Percentiles rank a stretch among this genome's conserved stretches.
Evolutionary conservation across 2,329 filamentous ascomycete species (phyloP).

Genomic region (Thielaviopsis ethacetica): DNA sequence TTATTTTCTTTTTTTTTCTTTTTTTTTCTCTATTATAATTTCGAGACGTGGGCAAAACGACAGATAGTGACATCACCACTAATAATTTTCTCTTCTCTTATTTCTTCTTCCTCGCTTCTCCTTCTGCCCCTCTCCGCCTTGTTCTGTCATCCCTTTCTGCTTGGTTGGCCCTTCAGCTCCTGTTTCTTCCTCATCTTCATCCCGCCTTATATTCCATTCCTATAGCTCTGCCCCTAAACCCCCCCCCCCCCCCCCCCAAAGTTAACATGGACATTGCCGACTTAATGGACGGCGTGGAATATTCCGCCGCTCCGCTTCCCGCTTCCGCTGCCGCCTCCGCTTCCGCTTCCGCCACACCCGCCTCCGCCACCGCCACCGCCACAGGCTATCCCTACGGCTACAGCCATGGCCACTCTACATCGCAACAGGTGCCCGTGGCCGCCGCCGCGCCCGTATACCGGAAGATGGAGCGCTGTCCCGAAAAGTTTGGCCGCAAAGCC

Average conservation of each 20-base stretch:
- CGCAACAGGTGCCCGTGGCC: not conserved
- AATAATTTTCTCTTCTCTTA: too few species aligned
- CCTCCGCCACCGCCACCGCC: not conserved
- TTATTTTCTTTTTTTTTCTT: too few species aligned
- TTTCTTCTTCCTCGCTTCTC: not conserved
- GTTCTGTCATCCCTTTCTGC: too few species aligned
- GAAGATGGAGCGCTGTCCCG: conserved; percentile 10
- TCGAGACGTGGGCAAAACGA: too few species aligned
- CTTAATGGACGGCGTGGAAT: conserved; percentile 11
- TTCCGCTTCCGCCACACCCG: not conserved
- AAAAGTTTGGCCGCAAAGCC: conserved; percentile 9
- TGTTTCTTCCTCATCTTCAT: too few species aligned
- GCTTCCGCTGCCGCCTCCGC: not conserved
- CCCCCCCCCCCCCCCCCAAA: too few species aligned
- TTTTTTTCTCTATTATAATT: too few species aligned
- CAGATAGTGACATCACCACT: too few species aligned
- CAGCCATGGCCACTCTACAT: not conserved
- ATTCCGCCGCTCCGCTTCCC: not conserved
- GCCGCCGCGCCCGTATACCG: not conserved
- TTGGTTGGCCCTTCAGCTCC: too few species aligned
- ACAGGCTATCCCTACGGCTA: not conserved
- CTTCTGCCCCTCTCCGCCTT: too few species aligned
- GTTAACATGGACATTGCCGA: conserved; percentile 10
- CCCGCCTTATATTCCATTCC: too few species aligned
- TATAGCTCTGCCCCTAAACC: not conserved